Evolutionary conservation across 306 rosid species (phyloP), one percentile per base, ranked within the genome.

Genomic region (Fagus crenata): DNA sequence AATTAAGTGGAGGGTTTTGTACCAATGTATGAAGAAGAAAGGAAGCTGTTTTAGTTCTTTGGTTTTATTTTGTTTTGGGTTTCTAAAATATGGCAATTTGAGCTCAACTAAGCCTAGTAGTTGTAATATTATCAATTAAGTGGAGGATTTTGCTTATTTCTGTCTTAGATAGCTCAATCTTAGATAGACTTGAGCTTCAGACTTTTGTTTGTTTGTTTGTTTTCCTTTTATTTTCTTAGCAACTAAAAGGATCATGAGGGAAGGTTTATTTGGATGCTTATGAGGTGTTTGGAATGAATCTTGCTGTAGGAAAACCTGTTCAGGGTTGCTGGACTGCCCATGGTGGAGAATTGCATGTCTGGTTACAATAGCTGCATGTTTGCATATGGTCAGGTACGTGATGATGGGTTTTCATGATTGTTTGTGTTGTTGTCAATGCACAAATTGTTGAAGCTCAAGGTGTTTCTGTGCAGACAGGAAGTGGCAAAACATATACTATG

Each of bases 401-500:
- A 15, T 4, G 54, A 3, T 43, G 49, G 74, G 61, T 2, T 64
- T 67, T 79, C 40, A 49, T 17, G 6, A 22, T 31, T 77, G 75
- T 40, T 43, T 85, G 74, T 54, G 72, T 69, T 28, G 5, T 60
- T 46, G 53, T 76, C 77, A 60, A 13, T 37, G 18, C 35, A 69
- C 18, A 69, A 56, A 73, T 43, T 76, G 76, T 59, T 83, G 78
- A 82, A 71, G 81, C 61, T 72, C 39, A 74, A 76, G 33, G 55
- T 72, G 43, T 37, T 75, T 85, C 46, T 79, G 71, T 83, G 87
- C 89, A 94, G 98, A 95, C 98, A 2, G 98, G 98, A 36, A 92
- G 98, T 72, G 98, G 98, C 80, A 95, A 92, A 89, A 95, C 98
- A 40, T 89, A 95, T 78, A 92, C 98, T 59, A 92, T 95, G 98